These are phyloP conservation scores for Cucurbita argyrosperma DNA, from an alignment of 306 rosid species.

Conservation along the genomic window DNA sequence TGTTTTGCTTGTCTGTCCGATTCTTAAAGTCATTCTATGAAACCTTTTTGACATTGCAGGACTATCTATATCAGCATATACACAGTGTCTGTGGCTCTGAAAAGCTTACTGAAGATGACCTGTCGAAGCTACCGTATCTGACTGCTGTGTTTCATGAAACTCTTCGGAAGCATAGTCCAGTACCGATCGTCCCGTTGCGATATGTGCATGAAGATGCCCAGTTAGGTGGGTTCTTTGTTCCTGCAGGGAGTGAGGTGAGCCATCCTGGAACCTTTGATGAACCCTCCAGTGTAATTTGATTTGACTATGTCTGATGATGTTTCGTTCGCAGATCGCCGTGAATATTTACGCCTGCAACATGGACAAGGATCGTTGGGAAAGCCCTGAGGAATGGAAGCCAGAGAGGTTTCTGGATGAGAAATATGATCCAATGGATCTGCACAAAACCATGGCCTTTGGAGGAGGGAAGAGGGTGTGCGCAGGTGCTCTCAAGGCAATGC, in stretches of 20 bases:
- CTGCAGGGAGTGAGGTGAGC: conserved; percentile 72
- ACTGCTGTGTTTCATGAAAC: conserved; percentile 84
- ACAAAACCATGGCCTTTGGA: conserved; percentile 93
- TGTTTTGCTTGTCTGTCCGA: neutral
- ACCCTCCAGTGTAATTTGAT: neutral
- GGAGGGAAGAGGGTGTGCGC: conserved; percentile 93
- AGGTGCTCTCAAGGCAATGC: conserved; percentile 68
- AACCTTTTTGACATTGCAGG: conserved; percentile 19
- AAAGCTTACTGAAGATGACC: conserved; percentile 42
- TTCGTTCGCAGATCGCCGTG: conserved; percentile 46
- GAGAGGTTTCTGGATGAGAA: conserved; percentile 72
- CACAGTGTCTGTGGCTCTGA: conserved; percentile 35
- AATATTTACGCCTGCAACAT: conserved; percentile 87
- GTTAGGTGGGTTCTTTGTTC: conserved; percentile 63
- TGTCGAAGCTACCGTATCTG: conserved; percentile 51
- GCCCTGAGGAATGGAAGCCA: conserved; percentile 57
- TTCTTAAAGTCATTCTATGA: neutral
- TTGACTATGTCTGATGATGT: neutral
- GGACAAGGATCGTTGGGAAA: conserved; percentile 65
- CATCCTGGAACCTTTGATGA: too few species aligned
- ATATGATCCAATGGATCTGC: conserved; percentile 44
- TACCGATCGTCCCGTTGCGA: conserved; percentile 56
- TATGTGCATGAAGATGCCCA: conserved; percentile 70
- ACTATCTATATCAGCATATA: conserved; percentile 38
- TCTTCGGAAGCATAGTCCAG: conserved; percentile 64